Evolutionary conservation across 768 basidiomycete species (phyloP).

Genomic region (Collybia mongolica): DNA sequence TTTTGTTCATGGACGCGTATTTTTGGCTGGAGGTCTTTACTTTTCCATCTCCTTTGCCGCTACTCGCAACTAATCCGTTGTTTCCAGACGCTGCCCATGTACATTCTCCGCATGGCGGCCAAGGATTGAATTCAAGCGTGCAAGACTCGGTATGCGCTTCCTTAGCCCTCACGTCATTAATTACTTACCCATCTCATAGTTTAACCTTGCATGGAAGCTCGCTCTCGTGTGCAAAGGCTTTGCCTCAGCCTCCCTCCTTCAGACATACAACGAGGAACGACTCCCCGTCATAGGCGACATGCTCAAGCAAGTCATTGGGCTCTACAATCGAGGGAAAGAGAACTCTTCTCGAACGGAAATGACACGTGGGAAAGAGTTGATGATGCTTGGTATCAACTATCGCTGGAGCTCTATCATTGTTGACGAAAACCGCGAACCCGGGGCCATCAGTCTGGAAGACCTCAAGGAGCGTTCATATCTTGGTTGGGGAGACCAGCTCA

Average conservation of each 20-base stretch:
- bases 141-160: conserved; percentile 18
- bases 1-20: background rate
- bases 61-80: too few species aligned
- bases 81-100: too few species aligned
- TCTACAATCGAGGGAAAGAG: conserved; percentile 8
- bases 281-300: conserved; percentile 25
- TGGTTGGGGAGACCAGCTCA: conserved; percentile 13
- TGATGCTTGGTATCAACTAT: conserved; percentile 23
- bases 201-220: conserved; percentile 25
- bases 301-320: conserved; percentile 16
- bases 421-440: background rate
- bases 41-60: background rate
- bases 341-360: background rate
- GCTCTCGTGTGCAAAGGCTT: conserved; percentile 18
- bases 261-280: conserved; percentile 23
- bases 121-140: conserved; percentile 21
- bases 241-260: conserved; percentile 13
- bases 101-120: conserved; percentile 17
- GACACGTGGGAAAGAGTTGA: conserved; percentile 3
- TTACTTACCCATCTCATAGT: background rate
- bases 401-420: conserved; percentile 21
- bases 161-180: background rate
- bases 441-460: background rate
- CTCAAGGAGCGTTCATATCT: conserved; percentile 8
- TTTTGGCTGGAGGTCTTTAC: background rate